These are phyloP conservation scores for Yamadazyma aaseri DNA, from an alignment of 1,139 yeast genomes.

Conservation along the genomic window DNA sequence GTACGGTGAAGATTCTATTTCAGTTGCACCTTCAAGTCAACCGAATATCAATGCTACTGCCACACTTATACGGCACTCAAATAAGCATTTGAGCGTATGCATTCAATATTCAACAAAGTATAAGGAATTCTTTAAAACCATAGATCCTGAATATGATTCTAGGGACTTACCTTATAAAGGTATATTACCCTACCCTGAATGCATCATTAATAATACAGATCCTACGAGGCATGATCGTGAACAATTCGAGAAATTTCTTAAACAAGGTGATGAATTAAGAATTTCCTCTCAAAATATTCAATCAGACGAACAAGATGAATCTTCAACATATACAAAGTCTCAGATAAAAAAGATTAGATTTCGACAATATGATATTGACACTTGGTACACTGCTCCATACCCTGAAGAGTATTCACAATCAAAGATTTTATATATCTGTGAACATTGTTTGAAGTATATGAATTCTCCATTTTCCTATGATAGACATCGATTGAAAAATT, in stretches of 20 bases:
- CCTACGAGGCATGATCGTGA: constrained; percentile 55
- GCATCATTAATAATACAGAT: constrained; percentile 58
- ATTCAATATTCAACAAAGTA: constrained; percentile 9
- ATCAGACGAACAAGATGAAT: constrained; percentile 1
- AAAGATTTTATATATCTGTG: constrained; percentile 71
- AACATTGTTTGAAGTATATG: constrained; percentile 82
- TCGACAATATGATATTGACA: constrained; percentile 69
- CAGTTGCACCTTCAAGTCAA: background rate
- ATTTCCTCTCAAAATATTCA: constrained; percentile 4
- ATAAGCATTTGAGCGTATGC: constrained; percentile 1
- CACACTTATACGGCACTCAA: background rate
- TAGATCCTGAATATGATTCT: constrained; percentile 14
- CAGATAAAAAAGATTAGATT: constrained; percentile 59
- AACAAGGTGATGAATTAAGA: constrained; percentile 25
- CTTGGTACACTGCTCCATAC: constrained; percentile 94
- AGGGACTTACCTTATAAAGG: constrained; percentile 66
- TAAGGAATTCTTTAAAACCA: constrained; percentile 6
- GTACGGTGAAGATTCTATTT: background rate
- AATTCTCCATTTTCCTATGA: constrained; percentile 62
- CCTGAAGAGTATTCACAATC: constrained; percentile 80
- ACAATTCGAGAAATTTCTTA: constrained; percentile 36
- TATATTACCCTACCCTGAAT: constrained; percentile 55
- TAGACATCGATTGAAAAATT: constrained; percentile 75
- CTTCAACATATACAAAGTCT: constrained; percentile 19
- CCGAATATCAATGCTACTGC: background rate